Percentiles rank a stretch among this genome's conserved stretches.
Conservation (phyloP, 2,329 filamentous ascomycete genomes). For the Epichloe glyceriae region DNA sequence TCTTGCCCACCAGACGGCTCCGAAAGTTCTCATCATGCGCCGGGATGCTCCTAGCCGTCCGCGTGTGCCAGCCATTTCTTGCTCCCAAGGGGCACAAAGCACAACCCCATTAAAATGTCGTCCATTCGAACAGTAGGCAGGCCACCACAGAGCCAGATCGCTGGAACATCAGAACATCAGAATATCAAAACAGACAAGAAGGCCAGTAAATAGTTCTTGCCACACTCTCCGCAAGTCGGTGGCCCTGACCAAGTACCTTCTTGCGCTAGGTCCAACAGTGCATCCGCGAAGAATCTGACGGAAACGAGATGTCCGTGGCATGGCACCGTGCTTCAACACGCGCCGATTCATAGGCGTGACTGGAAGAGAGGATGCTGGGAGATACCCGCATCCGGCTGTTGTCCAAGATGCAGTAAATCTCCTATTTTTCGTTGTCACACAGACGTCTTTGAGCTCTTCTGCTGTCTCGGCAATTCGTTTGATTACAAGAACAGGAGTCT, state of each 20-base stretch:
- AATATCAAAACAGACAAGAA: background rate
- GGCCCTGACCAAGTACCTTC: background rate
- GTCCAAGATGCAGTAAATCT: background rate
- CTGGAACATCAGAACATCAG: background rate
- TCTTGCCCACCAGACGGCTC: background rate
- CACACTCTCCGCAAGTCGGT: background rate
- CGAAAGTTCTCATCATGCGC: background rate
- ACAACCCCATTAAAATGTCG: background rate
- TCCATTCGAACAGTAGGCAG: background rate
- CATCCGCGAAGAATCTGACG: background rate
- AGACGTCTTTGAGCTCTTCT: background rate
- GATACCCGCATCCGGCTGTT: background rate
- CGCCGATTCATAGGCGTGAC: background rate
- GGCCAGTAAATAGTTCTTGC: background rate
- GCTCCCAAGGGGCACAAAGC: background rate
- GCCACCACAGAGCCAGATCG: background rate
- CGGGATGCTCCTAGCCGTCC: conserved; percentile 4
- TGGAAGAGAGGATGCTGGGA: background rate
- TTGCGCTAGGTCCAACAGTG: background rate
- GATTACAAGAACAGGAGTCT: background rate
- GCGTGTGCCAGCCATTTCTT: background rate
- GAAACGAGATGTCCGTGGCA: background rate
- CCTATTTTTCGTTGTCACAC: background rate
- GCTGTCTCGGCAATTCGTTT: background rate
- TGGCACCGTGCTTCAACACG: background rate